A percentile compares a stretch with the other conserved stretches of the same genome.
phyloP scores from a whole-genome alignment of 371 early-diverging fungal species.

The Rhizopus sp. region DNA sequence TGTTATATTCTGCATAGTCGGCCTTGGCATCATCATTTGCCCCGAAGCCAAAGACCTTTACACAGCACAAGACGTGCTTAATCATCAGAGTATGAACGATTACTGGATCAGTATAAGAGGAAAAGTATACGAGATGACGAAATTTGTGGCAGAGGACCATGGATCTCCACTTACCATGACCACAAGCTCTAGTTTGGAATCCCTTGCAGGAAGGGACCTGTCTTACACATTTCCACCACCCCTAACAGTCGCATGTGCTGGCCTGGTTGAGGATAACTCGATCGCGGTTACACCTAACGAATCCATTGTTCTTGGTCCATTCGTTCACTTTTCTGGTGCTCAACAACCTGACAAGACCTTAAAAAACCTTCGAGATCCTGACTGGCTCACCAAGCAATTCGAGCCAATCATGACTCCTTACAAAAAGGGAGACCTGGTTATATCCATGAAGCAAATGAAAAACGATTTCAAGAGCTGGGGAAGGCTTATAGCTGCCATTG shows the following conservation, averaged over 20 bases:
- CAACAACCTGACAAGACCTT: conserved; percentile 29
- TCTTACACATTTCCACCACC: conserved; percentile 63
- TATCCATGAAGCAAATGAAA: conserved; percentile 32
- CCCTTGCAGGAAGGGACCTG: conserved; percentile 59
- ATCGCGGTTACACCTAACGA: conserved; percentile 47
- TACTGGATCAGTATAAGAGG: conserved; percentile 71
- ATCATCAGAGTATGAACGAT: conserved; percentile 50
- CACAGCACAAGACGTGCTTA: conserved; percentile 46
- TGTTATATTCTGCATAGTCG: conserved; percentile 62
- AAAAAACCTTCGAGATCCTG: conserved; percentile 38
- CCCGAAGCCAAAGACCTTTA: conserved; percentile 53
- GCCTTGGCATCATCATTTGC: conserved; percentile 57
- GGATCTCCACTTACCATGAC: conserved; percentile 48
- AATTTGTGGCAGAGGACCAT: conserved; percentile 63
- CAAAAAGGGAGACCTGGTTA: conserved; percentile 34
- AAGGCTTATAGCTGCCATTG: conserved; percentile 55
- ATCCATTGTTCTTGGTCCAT: conserved; percentile 39
- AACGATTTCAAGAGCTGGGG: conserved; percentile 35
- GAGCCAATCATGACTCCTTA: conserved; percentile 46
- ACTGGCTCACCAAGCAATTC: conserved; percentile 42
- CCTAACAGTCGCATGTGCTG: conserved; percentile 54
- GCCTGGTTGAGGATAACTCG: conserved; percentile 40
- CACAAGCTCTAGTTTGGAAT: conserved; percentile 47
- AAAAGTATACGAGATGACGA: conserved; percentile 76
- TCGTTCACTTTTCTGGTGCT: conserved; percentile 33